These are phyloP conservation scores for Phlyctochytrium arcticum DNA, from an alignment of 192 early-diverging fungal genomes.

Conservation along the genomic window DNA sequence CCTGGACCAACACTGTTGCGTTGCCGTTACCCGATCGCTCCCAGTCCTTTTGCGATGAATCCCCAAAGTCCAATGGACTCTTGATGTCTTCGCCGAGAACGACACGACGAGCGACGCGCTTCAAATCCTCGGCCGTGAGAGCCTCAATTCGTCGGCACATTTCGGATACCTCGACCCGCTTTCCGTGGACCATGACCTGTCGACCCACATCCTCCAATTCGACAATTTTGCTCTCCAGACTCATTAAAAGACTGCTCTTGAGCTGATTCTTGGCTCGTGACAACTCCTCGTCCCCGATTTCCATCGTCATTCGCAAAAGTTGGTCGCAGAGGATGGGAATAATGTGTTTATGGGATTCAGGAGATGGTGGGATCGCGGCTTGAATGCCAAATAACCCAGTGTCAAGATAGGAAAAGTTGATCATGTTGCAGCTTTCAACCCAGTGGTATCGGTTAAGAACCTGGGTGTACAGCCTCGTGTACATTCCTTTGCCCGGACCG, in stretches of 20 bases:
- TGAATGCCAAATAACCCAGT: constrained; percentile 91
- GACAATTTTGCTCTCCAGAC: constrained; percentile 86
- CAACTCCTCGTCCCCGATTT: constrained; percentile 55
- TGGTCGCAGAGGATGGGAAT: constrained; percentile 82
- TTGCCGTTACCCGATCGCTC: constrained; percentile 26
- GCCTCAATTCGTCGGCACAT: constrained; percentile 79
- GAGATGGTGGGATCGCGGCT: constrained; percentile 76
- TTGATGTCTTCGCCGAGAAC: constrained; percentile 54
- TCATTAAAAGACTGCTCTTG: constrained; percentile 89
- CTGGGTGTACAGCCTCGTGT: constrained; percentile 92
- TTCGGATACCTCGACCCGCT: constrained; percentile 67
- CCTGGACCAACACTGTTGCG: constrained; percentile 37
- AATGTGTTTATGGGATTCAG: constrained; percentile 61
- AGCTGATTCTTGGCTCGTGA: constrained; percentile 93
- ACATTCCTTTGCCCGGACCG: constrained; percentile 98
- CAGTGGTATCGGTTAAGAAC: constrained; percentile 92
- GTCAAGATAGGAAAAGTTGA: constrained; percentile 85
- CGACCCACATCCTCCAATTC: constrained; percentile 93
- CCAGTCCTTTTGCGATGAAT: constrained; percentile 22
- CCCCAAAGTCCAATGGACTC: constrained; percentile 33
- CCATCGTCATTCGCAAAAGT: constrained; percentile 65
- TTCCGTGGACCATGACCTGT: constrained; percentile 71
- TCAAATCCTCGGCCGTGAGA: constrained; percentile 70
- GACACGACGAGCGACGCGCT: constrained; percentile 67
- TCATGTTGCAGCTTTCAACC: constrained; percentile 91